Conservation (phyloP, 177 flowering plant species). For the Vitis hybrid region DNA sequence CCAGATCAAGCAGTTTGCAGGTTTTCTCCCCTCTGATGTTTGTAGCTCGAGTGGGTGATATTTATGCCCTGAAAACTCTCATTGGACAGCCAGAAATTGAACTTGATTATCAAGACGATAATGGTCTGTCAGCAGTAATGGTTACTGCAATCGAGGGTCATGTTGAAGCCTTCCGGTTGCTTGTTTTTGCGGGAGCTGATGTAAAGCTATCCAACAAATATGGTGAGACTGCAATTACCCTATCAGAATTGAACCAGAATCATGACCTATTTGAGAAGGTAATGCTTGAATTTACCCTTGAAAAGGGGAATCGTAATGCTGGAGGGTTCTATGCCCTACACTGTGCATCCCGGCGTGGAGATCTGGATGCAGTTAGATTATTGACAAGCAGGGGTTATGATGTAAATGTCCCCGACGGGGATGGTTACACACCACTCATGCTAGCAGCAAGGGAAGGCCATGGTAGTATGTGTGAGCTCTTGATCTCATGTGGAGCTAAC, state of each 20-base stretch:
- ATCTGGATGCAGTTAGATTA: constrained; percentile 47
- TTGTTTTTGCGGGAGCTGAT: constrained; percentile 75
- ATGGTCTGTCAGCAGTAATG: constrained; percentile 65
- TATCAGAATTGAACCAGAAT: constrained; percentile 37
- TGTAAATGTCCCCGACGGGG: constrained; percentile 49
- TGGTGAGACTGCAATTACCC: constrained; percentile 54
- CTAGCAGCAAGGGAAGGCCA: constrained; percentile 71
- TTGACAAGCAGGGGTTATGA: constrained; percentile 57
- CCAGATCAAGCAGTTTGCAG: constrained; percentile 38
- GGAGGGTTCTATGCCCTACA: constrained; percentile 64
- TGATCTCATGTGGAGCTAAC: constrained; percentile 50
- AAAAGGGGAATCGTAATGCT: constrained; percentile 38
- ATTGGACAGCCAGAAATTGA: constrained; percentile 28
- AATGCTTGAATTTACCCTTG: constrained; percentile 68
- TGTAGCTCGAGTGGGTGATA: constrained; percentile 53
- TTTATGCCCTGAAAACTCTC: constrained; percentile 46
- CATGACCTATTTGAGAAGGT: constrained; percentile 59
- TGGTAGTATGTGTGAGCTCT: constrained; percentile 45
- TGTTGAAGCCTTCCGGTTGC: constrained; percentile 56
- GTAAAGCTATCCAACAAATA: constrained; percentile 46
- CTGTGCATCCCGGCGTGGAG: constrained; percentile 67
- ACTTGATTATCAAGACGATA: constrained; percentile 56
- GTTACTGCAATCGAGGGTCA: constrained; percentile 59
- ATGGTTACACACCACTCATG: constrained; percentile 78
- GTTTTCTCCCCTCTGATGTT: constrained; percentile 55